Evolutionary conservation across 176 grass and related monocot species (phyloP), one percentile per base, ranked within the genome.

Genomic region (Lolium perenne): DNA sequence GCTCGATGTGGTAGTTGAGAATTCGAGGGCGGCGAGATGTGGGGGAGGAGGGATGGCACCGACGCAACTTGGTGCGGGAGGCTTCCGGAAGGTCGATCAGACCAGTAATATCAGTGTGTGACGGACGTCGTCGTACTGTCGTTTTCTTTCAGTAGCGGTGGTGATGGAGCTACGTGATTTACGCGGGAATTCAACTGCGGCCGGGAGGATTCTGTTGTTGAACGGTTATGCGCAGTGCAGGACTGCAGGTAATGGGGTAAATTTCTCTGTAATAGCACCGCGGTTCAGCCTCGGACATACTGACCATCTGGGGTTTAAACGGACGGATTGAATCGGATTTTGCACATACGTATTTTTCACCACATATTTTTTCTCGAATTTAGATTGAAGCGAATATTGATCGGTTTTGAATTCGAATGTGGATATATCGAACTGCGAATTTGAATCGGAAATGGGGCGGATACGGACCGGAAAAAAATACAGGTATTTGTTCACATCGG

Each of bases 1-100:
- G 79, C 38, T 46, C 60, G 74, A 58, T 17, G 38, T 54, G 61
- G 70, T 76, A 48, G 60, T n/a, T 58, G 45, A 23, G 46, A 35
- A 62, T 59, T 16, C 40, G 53, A 67, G 41, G 49, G 41, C 11
- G 10, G 9, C 21, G 57, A 73, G 12, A 17, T 4, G n/a, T 5
- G 17, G 22, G 48, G 15, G 22, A 17, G 65, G 32, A 40, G 64
- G 64, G 56, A 16, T 11, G 17, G 49, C 49, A 60, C 86, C 62
- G 86, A 71, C 72, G 54, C 74, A 29, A 29, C 56, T 46, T 45
- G 65, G 50, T 46, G 72, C 51, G 0, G 3, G 82, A 65, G 66
- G 23, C 17, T 89, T 89, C 47, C 15, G 76, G 76, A 89, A 80
- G 62, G 7, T 25, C 45, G 61, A 84, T 61, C 38, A 8, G 48